These are phyloP conservation scores for Arabidopsis hybrid DNA, from an alignment of 441 rosid genomes.

Conservation along the genomic window DNA sequence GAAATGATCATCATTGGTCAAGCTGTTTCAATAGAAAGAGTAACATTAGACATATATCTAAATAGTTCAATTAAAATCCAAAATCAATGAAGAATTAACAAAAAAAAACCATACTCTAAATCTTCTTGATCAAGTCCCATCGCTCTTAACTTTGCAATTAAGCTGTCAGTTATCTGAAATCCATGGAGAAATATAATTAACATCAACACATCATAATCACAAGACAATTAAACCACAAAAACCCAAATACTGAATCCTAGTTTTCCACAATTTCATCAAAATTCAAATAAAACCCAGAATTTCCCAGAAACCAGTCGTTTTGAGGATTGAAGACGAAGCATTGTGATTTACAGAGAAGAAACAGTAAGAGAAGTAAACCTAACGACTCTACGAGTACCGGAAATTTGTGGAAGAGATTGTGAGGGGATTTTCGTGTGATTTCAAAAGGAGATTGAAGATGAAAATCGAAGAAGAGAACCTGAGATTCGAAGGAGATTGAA, in stretches of 20 bases:
- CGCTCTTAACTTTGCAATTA: constrained; percentile 23
- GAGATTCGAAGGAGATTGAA: too few relatives aligned
- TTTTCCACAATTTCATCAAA: neutral
- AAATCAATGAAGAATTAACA: neutral
- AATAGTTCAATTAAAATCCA: neutral
- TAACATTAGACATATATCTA: neutral
- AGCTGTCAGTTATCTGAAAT: constrained; percentile 29
- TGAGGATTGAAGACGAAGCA: neutral
- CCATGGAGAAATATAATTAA: neutral
- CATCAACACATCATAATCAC: neutral
- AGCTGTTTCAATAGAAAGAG: constrained; percentile 32
- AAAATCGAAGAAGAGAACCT: too few relatives aligned
- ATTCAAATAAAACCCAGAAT: neutral
- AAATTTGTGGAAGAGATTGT: neutral
- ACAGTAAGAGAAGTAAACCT: neutral
- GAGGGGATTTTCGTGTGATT: too few relatives aligned
- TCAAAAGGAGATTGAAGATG: too few relatives aligned
- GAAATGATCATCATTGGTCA: constrained; percentile 28
- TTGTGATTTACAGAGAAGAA: neutral
- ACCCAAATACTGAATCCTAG: neutral
- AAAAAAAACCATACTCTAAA: constrained; percentile 24
- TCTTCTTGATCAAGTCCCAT: constrained; percentile 39
- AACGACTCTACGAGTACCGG: neutral
- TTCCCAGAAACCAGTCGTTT: neutral
- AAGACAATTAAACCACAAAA: neutral